phyloP scores from a whole-genome alignment of 1,284 basidiomycete genomes.

The Puccinia hordei region DNA sequence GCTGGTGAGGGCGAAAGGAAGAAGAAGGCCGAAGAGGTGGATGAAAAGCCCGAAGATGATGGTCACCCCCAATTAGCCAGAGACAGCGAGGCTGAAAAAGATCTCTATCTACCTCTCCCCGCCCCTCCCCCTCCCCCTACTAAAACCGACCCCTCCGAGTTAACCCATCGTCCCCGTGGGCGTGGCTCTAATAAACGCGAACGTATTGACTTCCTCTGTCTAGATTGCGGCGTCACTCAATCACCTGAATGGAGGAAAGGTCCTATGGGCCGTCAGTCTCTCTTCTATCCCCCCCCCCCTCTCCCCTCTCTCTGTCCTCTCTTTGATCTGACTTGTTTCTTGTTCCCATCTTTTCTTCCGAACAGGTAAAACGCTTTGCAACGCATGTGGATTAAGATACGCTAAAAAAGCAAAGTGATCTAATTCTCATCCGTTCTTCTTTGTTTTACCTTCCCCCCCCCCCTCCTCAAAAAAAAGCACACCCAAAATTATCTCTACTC shows the following conservation, averaged over 20 bases:
- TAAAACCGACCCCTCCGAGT: not conserved
- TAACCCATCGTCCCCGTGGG: constrained; percentile 51
- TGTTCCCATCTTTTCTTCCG: not conserved
- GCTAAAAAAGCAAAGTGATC: constrained; percentile 57
- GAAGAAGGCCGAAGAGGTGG: not conserved
- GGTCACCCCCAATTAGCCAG: not conserved
- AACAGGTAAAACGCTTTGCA: constrained; percentile 40
- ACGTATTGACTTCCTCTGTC: constrained; percentile 57
- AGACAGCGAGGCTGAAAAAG: not conserved
- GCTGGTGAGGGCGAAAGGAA: not conserved
- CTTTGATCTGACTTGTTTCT: not conserved
- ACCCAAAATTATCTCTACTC: not conserved
- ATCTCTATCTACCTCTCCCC: not conserved
- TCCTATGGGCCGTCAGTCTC: constrained; percentile 57
- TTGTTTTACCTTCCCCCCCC: not conserved
- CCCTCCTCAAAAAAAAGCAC: not conserved
- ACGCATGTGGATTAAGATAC: constrained; percentile 58
- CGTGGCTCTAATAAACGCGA: constrained; percentile 10
- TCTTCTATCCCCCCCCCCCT: constrained; percentile 40
- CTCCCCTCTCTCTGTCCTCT: not conserved
- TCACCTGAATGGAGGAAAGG: constrained; percentile 59
- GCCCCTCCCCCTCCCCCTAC: not conserved
- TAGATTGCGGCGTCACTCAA: constrained; percentile 57
- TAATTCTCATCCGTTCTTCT: not conserved
- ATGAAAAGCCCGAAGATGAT: not conserved